These are phyloP conservation scores for Graphilbum fragrans DNA, from an alignment of 2,329 filamentous ascomycete genomes.

Conservation along the genomic window DNA sequence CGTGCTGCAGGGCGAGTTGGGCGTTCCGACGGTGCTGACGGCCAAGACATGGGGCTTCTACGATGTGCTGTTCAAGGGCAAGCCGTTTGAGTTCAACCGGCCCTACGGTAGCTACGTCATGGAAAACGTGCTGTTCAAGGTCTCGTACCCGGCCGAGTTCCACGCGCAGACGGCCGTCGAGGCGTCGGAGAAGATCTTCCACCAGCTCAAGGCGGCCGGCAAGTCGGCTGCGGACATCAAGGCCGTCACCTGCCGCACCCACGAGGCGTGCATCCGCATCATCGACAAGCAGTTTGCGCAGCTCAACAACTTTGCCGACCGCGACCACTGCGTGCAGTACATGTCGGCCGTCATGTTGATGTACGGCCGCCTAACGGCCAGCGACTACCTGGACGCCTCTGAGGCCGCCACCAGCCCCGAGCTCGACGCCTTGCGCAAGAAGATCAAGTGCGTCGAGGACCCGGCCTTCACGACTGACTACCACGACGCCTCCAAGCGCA, in stretches of 20 bases:
- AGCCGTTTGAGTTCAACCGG: slow-evolving; percentile 92
- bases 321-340: slow-evolving; percentile 99
- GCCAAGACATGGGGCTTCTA: slow-evolving; percentile 97
- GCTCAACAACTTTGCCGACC: slow-evolving; percentile 99
- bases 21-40: slow-evolving; percentile 83
- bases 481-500: slow-evolving; percentile 85
- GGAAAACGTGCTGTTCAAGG: slow-evolving; percentile 99
- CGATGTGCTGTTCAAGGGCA: slow-evolving; percentile 92
- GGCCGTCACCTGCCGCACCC: slow-evolving; percentile 83
- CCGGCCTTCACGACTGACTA: slow-evolving; percentile 90
- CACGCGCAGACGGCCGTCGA: slow-evolving; percentile 98
- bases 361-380: slow-evolving; percentile 85
- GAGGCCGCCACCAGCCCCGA: slow-evolving; percentile 85
- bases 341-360: slow-evolving; percentile 96
- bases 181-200: slow-evolving; percentile 78
- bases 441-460: slow-evolving; percentile 95
- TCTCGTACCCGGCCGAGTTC: slow-evolving; percentile 77
- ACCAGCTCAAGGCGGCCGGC: slow-evolving; percentile 69
- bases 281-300: slow-evolving; percentile 88
- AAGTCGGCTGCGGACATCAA: slow-evolving; percentile 93
- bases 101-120: slow-evolving; percentile 97
- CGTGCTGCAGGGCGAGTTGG: slow-evolving; percentile 82
- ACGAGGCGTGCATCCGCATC: slow-evolving; percentile 97
- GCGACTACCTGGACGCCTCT: slow-evolving; percentile 83
- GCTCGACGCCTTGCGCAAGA: slow-evolving; percentile 82